phyloP scores from a whole-genome alignment of 345 rosid genomes.

The Ailanthus altissimus region DNA sequence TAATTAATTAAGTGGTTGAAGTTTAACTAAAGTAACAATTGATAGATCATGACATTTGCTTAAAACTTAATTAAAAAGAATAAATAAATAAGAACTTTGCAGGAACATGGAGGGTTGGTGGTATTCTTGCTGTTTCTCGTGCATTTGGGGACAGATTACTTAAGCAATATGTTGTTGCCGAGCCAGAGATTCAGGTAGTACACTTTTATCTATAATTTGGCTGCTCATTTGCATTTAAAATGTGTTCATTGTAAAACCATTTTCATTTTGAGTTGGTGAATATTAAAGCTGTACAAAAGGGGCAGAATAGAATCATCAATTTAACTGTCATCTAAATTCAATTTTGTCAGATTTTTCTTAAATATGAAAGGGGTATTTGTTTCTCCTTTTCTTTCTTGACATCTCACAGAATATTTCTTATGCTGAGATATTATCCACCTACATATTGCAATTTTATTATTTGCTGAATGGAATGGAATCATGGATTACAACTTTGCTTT shows the following conservation, averaged over 20 bases:
- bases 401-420: neutral
- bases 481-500: neutral
- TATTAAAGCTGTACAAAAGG: neutral
- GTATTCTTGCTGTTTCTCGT: slow-evolving; percentile 62
- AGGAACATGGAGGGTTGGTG: slow-evolving; percentile 59
- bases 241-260: neutral
- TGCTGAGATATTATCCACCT: neutral
- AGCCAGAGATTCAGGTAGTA: slow-evolving; percentile 65
- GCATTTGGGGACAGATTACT: slow-evolving; percentile 65
- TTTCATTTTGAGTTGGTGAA: neutral
- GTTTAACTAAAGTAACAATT: neutral
- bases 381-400: neutral
- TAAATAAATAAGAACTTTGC: neutral
- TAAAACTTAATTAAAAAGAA: neutral
- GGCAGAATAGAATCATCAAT: neutral
- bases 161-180: slow-evolving; percentile 63
- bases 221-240: neutral
- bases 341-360: neutral
- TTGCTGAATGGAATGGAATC: neutral
- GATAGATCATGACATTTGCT: neutral
- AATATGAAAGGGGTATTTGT: neutral
- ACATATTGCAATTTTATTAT: neutral
- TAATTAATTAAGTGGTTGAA: neutral
- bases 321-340: neutral
- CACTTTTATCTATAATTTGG: neutral